Base-by-base conservation (phyloP, 2,329 filamentous ascomycete genomes). In the Volutella citrinella region DNA sequence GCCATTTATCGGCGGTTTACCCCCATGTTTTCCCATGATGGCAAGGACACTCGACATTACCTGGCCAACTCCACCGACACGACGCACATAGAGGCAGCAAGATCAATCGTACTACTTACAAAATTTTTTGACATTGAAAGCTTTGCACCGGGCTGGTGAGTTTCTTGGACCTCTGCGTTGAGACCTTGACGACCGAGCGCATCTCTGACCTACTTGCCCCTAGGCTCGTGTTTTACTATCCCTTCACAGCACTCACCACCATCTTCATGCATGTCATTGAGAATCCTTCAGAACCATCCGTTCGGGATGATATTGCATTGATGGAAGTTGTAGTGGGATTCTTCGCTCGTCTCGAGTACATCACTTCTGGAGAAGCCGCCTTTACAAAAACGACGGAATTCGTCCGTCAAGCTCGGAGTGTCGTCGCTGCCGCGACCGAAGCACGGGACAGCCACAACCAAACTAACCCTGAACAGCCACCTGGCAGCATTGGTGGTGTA, bases 311-410 rank as follows among this genome's bases (percentile, higher is more conserved):
- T 9, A 34, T 39, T n/a, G 36, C 36, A 7, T 18, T 39, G 10
- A 39, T 39, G 36, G 36, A 34, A 13, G 19, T 19, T 5, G 19
- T 39, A 6, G 31, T 38, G 3, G 36, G 36, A 5, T 38, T 38
- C 10, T 38, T 38, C 16, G 36, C 31, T 3, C 27, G 36, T 6
- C 19, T 38, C 6, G 36, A 38, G 19, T 38, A 38, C 9, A 26
- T 38, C 23, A 38, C 36, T 10, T 22, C 27, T 2, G 36, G 36
- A 12, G 36, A 38, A 14, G 15, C 27, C 13, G 36, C 36, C 7
- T 38, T 34, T 19, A 38, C 36, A 4, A 38, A 38, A 23, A 34
- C 27, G 4, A 34, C 27, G 2, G 36, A 38, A 7, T 38, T 38
- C 8, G 36, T 38, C 8, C 31, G 19, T 5, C 27, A 19, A 22